Conservation (phyloP, 2,329 filamentous ascomycete genomes). For the Chrysoporthe austroafricana region DNA sequence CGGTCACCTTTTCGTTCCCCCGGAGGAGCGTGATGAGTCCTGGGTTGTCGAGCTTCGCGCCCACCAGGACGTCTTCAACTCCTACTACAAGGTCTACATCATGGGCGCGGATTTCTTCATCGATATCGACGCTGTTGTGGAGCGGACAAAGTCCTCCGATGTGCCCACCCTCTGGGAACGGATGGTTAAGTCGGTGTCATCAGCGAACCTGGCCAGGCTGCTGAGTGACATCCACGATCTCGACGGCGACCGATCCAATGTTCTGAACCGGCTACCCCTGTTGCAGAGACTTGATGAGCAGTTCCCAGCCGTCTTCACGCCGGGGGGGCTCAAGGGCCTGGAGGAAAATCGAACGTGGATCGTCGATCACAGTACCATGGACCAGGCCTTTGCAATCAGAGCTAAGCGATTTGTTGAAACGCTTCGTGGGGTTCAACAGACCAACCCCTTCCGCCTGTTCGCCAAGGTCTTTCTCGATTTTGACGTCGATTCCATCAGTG, state of each 20-base stretch:
- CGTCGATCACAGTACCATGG: constrained; percentile 26
- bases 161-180: constrained; percentile 17
- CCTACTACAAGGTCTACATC: constrained; percentile 23
- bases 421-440: constrained; percentile 17
- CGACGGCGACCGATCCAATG: constrained; percentile 31
- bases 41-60: constrained; percentile 22
- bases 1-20: constrained; percentile 16
- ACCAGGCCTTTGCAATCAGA: constrained; percentile 42
- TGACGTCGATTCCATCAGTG: constrained; percentile 14
- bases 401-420: constrained; percentile 40
- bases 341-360: constrained; percentile 20
- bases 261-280: constrained; percentile 33
- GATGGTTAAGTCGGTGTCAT: constrained; percentile 23
- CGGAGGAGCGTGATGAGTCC: constrained; percentile 19
- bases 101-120: constrained; percentile 15
- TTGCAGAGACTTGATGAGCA: constrained; percentile 33
- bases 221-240: constrained; percentile 34
- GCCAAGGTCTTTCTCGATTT: constrained; percentile 36
- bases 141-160: constrained; percentile 10
- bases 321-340: constrained; percentile 16
- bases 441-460: constrained; percentile 31
- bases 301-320: constrained; percentile 21
- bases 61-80: constrained; percentile 21
- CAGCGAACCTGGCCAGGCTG: constrained; percentile 43
- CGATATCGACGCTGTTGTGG: constrained; percentile 19